phyloP scores from a whole-genome alignment of 805 yeast species.

The Hanseniaspora taiwanica region DNA sequence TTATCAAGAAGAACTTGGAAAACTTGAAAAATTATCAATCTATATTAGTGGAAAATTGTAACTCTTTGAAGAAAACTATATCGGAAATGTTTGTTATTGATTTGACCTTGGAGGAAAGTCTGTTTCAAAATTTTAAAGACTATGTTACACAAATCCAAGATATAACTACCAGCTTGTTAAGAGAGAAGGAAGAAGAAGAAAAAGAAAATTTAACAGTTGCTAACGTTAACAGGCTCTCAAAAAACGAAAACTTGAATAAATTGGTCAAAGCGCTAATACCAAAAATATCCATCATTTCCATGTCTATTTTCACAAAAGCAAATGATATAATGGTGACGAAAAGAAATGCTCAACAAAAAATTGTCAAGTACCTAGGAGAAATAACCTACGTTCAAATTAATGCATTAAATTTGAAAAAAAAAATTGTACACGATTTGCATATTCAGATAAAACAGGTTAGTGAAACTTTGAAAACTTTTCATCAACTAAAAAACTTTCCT shows the following conservation, averaged over 20 bases:
- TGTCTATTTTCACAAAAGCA: conserved; percentile 3
- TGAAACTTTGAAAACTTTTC: conserved; percentile 8
- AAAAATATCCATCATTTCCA: conserved; percentile 2
- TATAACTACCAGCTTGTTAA: conserved; percentile 12
- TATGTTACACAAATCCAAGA: conserved; percentile 15
- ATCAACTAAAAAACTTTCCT: conserved; percentile 51
- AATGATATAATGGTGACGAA: conserved; percentile 7
- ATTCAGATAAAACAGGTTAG: neutral
- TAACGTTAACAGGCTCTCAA: too few relatives aligned
- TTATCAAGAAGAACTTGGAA: too few relatives aligned
- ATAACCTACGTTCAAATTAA: conserved; percentile 22
- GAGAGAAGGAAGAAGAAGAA: neutral
- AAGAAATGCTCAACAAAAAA: conserved; percentile 11
- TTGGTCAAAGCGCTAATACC: neutral
- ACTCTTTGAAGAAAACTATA: neutral
- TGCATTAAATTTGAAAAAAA: conserved; percentile 12
- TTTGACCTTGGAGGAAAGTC: neutral
- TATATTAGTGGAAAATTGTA: neutral
- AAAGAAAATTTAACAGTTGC: too few relatives aligned
- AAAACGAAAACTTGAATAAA: neutral
- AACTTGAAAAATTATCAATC: neutral
- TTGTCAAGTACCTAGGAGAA: conserved; percentile 10
- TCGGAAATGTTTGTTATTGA: neutral
- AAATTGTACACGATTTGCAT: neutral
- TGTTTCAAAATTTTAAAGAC: neutral